A percentile compares a stretch with the other conserved stretches of the same genome.
phyloP scores from a whole-genome alignment of 2,329 filamentous ascomycete species.

The Huntiella moniliformis region DNA sequence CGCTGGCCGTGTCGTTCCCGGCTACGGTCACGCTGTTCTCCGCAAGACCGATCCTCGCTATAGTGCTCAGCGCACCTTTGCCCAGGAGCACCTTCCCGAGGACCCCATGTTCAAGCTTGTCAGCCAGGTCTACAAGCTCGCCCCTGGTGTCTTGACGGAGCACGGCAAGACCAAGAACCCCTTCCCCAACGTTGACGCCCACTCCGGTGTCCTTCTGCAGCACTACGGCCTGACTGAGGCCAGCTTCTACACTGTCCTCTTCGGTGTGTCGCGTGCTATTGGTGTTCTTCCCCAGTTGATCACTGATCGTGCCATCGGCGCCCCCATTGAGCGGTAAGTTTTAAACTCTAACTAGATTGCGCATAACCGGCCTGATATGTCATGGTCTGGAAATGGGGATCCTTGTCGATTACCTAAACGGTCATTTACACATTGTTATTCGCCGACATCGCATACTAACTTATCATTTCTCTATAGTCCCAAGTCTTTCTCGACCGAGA shows the following conservation, averaged over 20 bases:
- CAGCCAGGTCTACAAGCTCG: slow-evolving; percentile 99
- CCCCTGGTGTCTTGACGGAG: slow-evolving; percentile 90
- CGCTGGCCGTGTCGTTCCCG: slow-evolving; percentile 84
- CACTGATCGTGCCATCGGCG: slow-evolving; percentile 93
- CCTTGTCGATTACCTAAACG: too few species aligned
- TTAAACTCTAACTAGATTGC: not conserved
- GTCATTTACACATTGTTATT: too few species aligned
- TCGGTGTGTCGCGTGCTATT: slow-evolving; percentile 93
- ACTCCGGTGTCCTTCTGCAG: slow-evolving; percentile 97
- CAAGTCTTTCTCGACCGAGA: slow-evolving; percentile 96
- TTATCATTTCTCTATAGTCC: slow-evolving; percentile 26
- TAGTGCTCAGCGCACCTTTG: slow-evolving; percentile 94
- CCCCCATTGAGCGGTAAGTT: slow-evolving; percentile 69
- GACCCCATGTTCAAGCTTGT: slow-evolving; percentile 99
- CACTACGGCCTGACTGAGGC: slow-evolving; percentile 98
- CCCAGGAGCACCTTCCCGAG: slow-evolving; percentile 76
- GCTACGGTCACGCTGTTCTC: slow-evolving; percentile 96
- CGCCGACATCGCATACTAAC: slow-evolving; percentile 9
- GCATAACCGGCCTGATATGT: too few species aligned
- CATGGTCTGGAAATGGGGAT: too few species aligned
- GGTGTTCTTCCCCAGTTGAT: slow-evolving; percentile 98
- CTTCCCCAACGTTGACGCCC: slow-evolving; percentile 94
- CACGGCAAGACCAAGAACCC: slow-evolving; percentile 99
- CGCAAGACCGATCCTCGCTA: slow-evolving; percentile 99
- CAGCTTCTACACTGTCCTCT: slow-evolving; percentile 99